Conservation (phyloP, 768 basidiomycete species). For the Rhizopogon vulgaris region DNA sequence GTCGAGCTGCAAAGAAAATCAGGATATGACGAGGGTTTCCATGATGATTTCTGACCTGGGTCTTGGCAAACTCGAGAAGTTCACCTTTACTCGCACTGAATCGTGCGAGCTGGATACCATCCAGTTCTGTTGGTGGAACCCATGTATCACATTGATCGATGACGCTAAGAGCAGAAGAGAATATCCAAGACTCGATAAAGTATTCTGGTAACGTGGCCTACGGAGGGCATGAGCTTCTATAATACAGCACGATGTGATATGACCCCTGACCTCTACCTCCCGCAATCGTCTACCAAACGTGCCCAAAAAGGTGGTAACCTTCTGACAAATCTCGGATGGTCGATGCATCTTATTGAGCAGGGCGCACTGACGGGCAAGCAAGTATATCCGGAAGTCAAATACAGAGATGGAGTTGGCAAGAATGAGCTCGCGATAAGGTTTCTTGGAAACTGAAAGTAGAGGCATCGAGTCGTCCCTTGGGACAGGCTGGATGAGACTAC, state of each 20-base stretch:
- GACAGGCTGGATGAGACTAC: conserved; percentile 66
- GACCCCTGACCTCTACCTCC: conserved; percentile 58
- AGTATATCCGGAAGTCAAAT: conserved; percentile 89
- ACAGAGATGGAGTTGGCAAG: conserved; percentile 86
- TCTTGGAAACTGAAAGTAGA: conserved; percentile 70
- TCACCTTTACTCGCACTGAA: conserved; percentile 84
- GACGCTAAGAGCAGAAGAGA: conserved; percentile 80
- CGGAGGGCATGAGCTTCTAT: conserved; percentile 14
- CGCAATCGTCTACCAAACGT: conserved; percentile 71
- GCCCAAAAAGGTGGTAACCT: conserved; percentile 68
- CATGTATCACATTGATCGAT: conserved; percentile 76
- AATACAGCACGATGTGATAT: conserved; percentile 1
- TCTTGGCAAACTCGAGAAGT: conserved; percentile 79
- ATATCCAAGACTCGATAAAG: conserved; percentile 92
- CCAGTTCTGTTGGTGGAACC: conserved; percentile 42
- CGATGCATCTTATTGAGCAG: conserved; percentile 66
- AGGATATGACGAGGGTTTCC: neutral
- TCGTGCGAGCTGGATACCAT: conserved; percentile 39
- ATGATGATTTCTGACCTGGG: conserved; percentile 53
- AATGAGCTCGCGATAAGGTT: conserved; percentile 86
- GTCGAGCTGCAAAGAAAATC: conserved; percentile 56
- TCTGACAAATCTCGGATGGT: conserved; percentile 64
- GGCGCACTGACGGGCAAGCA: conserved; percentile 80
- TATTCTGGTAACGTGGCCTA: conserved; percentile 52
- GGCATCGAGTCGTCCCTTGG: conserved; percentile 75